Percentiles rank a stretch among this genome's conserved stretches.
Conservation (phyloP, 305 asterid species). For the Solanum hybrid region DNA sequence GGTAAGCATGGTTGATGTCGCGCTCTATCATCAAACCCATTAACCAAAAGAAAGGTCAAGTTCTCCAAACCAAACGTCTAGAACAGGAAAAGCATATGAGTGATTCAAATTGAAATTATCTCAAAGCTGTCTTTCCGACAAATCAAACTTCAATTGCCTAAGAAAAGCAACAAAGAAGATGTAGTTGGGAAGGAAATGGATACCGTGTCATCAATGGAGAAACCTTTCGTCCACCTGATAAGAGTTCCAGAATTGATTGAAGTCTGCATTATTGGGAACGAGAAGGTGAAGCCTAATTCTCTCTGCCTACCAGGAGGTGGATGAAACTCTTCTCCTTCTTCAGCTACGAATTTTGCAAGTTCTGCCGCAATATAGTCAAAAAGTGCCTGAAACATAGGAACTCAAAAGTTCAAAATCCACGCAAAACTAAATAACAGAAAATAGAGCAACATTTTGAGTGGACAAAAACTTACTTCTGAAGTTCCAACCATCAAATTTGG, state of each 20-base stretch:
- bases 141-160: neutral
- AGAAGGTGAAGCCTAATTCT: conserved; percentile 90
- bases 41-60: neutral
- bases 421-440: neutral
- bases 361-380: conserved; percentile 71
- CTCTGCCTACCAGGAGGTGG: conserved; percentile 63
- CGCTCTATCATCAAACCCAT: neutral
- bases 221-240: conserved; percentile 88
- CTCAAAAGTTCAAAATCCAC: neutral
- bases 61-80: neutral
- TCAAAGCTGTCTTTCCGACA: neutral
- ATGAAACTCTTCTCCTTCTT: conserved; percentile 48
- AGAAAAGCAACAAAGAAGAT: neutral
- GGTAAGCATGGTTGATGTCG: neutral
- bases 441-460: neutral
- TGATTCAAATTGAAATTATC: neutral
- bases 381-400: conserved; percentile 50
- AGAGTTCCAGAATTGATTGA: conserved; percentile 75
- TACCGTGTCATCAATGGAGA: conserved; percentile 65
- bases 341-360: conserved; percentile 64
- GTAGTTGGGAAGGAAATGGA: neutral
- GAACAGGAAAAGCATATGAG: neutral
- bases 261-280: conserved; percentile 86
- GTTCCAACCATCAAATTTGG: conserved; percentile 66
- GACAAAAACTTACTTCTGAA: conserved; percentile 45